These are phyloP conservation scores for Hypholoma sublateritium DNA, from an alignment of 768 basidiomycete genomes.

Conservation along the genomic window DNA sequence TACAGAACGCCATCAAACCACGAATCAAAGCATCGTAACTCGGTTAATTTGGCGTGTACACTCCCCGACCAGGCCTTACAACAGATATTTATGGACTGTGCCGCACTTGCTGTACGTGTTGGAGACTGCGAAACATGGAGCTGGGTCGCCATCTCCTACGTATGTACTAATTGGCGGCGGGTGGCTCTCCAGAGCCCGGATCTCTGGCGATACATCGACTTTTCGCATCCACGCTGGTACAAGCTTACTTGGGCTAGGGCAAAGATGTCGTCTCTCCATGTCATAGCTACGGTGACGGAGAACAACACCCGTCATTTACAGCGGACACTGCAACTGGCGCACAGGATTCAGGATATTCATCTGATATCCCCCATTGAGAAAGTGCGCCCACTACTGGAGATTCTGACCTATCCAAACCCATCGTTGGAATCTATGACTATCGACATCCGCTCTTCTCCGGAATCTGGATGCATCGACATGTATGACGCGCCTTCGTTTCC, in stretches of 20 bases:
- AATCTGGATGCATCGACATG: constrained; percentile 13
- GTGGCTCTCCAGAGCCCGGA: constrained; percentile 29
- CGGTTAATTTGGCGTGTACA: constrained; percentile 13
- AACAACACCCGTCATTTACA: constrained; percentile 30
- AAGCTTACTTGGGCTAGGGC: constrained; percentile 30
- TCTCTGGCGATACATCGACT: constrained; percentile 40
- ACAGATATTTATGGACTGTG: constrained; percentile 29
- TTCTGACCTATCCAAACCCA: constrained; percentile 34
- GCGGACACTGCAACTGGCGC: constrained; percentile 33
- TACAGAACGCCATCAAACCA: constrained; percentile 15
- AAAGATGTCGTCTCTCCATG: constrained; percentile 30
- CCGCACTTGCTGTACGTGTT: constrained; percentile 11
- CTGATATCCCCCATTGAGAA: constrained; percentile 33
- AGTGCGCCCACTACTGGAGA: constrained; percentile 33
- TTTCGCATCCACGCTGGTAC: constrained; percentile 33
- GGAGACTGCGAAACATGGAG: constrained; percentile 27
- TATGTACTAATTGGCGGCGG: constrained; percentile 37
- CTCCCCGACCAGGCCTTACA: constrained; percentile 30
- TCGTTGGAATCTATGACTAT: constrained; percentile 33
- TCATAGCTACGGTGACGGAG: constrained; percentile 29
- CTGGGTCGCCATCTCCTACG: constrained; percentile 34
- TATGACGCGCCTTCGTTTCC: constrained; percentile 29
- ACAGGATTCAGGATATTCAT: constrained; percentile 34
- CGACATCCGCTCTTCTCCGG: constrained; percentile 23
- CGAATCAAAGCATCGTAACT: constrained; percentile 17